A percentile compares a stretch with the other conserved stretches of the same genome.
Conservation (phyloP, 2,329 filamentous ascomycete species). For the Aspergillus piperis region DNA sequence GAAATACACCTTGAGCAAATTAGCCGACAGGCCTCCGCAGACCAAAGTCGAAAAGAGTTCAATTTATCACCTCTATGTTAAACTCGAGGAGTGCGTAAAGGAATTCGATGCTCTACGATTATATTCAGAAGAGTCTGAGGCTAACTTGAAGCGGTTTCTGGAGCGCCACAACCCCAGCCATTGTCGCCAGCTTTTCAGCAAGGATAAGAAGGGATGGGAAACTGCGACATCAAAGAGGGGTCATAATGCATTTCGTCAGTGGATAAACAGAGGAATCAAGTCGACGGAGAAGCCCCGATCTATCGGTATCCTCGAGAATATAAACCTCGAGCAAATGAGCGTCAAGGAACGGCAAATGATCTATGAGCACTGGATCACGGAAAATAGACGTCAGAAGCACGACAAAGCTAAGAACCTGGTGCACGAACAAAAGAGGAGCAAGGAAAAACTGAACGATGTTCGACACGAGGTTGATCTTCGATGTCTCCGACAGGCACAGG, state of each 20-base stretch:
- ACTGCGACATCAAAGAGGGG: constrained; percentile 7
- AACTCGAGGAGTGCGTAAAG: constrained; percentile 15
- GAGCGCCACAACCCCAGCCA: constrained; percentile 1
- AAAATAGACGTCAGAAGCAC: constrained; percentile 4
- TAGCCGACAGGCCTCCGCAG: constrained; percentile 39
- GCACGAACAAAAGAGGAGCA: constrained; percentile 11
- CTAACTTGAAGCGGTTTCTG: constrained; percentile 22
- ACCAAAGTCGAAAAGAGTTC: constrained; percentile 30
- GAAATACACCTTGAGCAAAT: constrained; percentile 51
- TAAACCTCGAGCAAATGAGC: constrained; percentile 24
- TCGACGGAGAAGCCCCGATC: constrained; percentile 10
- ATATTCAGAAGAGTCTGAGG: constrained; percentile 14
- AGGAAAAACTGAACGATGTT: constrained; percentile 19
- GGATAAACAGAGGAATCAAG: constrained; percentile 19
- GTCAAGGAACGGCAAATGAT: constrained; percentile 27
- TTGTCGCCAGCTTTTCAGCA: constrained; percentile 9
- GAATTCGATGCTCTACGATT: not conserved
- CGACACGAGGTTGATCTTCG: constrained; percentile 31
- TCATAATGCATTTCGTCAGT: constrained; percentile 17
- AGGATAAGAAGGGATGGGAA: constrained; percentile 24
- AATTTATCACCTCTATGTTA: constrained; percentile 9
- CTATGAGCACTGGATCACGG: constrained; percentile 32
- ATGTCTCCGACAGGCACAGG: constrained; percentile 42
- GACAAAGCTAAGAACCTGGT: constrained; percentile 8
- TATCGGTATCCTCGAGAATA: constrained; percentile 11